Evolutionary conservation across 495 filamentous ascomycete genomes (phyloP), one percentile per base, ranked within the genome.

Genomic region (Penicillium bialowiezense): DNA sequence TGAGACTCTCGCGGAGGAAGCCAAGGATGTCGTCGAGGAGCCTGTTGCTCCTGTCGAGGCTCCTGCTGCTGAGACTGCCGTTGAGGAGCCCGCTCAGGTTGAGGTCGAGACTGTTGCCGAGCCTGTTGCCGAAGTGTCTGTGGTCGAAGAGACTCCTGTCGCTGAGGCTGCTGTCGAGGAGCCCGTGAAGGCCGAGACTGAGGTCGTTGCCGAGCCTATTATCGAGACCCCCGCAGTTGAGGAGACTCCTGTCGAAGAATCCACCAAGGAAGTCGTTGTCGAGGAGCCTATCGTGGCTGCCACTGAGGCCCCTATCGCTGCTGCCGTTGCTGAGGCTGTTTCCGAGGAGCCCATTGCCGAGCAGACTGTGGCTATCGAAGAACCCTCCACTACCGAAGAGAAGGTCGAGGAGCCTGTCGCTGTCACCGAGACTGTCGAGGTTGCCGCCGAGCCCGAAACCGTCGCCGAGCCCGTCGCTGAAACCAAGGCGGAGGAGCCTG

Each of bases 1-100:
- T 10, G 46, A 58, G 23, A 5, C 19, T n/a, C 8, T 10, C 21
- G 43, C 36, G 17, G 45, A 58, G 20, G 48, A 55, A 26, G 18
- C 32, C 33, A 44, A 50, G 28, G 52, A 54, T 14, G n/a, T 43
- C 9, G 21, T 41, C 10, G 54, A 48, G 10, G 54, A 58, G 47
- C 24, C 52, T 29, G 17, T 12, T 26, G 38, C 39, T 14, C 12
- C 28, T 39, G 40, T 19, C 14, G 29, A 32, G 38, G 18, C 47
- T 36, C 33, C 21, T 20, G 48, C 32, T n/a, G 17, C 31, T 7
- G 34, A 51, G 23, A 8, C 41, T 3, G 10, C 31, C 3, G 38
- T 20, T 39, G 43, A 17, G 10, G 37, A 47, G 19, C 20, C 15
- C 2, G 14, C 41, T 17, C 3, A n/a, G 4, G 20, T 32, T 15